Percentiles rank a stretch among this genome's conserved stretches.
Conservation (phyloP, 495 filamentous ascomycete genomes). For the Penicillium silybi region DNA sequence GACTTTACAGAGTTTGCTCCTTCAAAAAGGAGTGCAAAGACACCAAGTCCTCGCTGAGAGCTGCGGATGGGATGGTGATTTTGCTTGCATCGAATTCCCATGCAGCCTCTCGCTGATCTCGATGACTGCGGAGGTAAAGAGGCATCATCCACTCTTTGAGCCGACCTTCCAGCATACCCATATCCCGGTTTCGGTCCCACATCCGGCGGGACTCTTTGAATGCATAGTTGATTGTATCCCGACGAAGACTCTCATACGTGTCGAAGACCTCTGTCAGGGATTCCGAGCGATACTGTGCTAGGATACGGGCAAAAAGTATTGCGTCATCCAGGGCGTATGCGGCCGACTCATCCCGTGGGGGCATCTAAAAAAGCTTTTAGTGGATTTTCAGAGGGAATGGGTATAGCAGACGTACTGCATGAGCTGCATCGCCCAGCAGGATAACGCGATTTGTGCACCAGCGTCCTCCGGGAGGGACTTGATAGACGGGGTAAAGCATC, state of each 20-base stretch:
- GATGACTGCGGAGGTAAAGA: slow-evolving; percentile 27
- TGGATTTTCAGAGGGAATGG: not conserved
- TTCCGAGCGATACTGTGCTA: slow-evolving; percentile 34
- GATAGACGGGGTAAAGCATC: slow-evolving; percentile 59
- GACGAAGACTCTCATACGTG: slow-evolving; percentile 49
- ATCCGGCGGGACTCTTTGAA: slow-evolving; percentile 49
- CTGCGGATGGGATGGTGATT: slow-evolving; percentile 24
- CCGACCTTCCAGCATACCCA: slow-evolving; percentile 36
- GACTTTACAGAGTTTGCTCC: slow-evolving; percentile 2
- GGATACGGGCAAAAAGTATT: slow-evolving; percentile 51
- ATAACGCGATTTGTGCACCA: slow-evolving; percentile 50
- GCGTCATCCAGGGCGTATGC: slow-evolving; percentile 60
- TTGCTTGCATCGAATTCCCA: slow-evolving; percentile 40
- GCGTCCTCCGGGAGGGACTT: slow-evolving; percentile 44
- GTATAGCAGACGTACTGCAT: slow-evolving; percentile 44
- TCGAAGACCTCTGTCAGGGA: slow-evolving; percentile 44
- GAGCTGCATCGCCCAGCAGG: slow-evolving; percentile 56
- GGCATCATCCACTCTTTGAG: slow-evolving; percentile 39
- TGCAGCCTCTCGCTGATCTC: slow-evolving; percentile 30
- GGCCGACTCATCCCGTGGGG: slow-evolving; percentile 58
- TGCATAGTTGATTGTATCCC: slow-evolving; percentile 45
- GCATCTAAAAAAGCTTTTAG: slow-evolving; percentile 43
- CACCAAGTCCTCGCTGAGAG: slow-evolving; percentile 20
- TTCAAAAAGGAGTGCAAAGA: slow-evolving; percentile 22
- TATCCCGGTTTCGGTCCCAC: slow-evolving; percentile 42